Evolutionary conservation across 2,329 filamentous ascomycete genomes (phyloP).

Genomic region (Scedosporium dehoogii): DNA sequence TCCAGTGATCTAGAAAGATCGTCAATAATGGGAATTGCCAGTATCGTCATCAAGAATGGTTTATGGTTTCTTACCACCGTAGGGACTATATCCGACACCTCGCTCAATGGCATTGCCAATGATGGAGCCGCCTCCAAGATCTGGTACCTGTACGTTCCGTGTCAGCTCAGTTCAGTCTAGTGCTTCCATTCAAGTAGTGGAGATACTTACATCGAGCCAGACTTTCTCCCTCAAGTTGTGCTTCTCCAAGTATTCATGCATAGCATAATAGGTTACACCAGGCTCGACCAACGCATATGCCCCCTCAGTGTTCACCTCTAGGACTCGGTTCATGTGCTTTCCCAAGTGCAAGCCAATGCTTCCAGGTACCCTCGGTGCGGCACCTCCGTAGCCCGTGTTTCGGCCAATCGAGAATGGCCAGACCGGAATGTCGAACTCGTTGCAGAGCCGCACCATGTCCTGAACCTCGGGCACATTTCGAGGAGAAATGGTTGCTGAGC

Average conservation of each 20-base stretch:
- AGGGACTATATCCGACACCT: not conserved
- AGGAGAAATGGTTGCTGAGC: slow-evolving; percentile 24
- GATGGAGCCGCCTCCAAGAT: slow-evolving; percentile 31
- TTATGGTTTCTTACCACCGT: slow-evolving; percentile 16
- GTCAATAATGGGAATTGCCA: not conserved
- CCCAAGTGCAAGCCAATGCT: slow-evolving; percentile 42
- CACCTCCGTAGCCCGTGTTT: slow-evolving; percentile 45
- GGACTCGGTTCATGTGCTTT: slow-evolving; percentile 39
- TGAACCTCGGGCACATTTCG: slow-evolving; percentile 32
- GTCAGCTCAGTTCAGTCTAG: too few species aligned
- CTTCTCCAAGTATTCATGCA: slow-evolving; percentile 37
- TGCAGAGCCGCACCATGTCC: slow-evolving; percentile 31
- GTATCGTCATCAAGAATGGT: too few species aligned
- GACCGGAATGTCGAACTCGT: slow-evolving; percentile 33
- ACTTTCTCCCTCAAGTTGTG: slow-evolving; percentile 26
- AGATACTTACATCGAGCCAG: slow-evolving; percentile 27
- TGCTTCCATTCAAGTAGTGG: too few species aligned
- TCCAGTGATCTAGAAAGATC: slow-evolving; percentile 17
- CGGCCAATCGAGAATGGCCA: slow-evolving; percentile 39
- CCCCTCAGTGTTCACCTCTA: slow-evolving; percentile 38
- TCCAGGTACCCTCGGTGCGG: slow-evolving; percentile 40
- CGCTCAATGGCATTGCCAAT: slow-evolving; percentile 1
- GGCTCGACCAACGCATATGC: slow-evolving; percentile 44
- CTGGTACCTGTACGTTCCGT: slow-evolving; percentile 13
- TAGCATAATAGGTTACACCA: slow-evolving; percentile 40